Evolutionary conservation across 2,329 filamentous ascomycete genomes (phyloP).

Genomic region (Fusarium pseudoanthophilum): DNA sequence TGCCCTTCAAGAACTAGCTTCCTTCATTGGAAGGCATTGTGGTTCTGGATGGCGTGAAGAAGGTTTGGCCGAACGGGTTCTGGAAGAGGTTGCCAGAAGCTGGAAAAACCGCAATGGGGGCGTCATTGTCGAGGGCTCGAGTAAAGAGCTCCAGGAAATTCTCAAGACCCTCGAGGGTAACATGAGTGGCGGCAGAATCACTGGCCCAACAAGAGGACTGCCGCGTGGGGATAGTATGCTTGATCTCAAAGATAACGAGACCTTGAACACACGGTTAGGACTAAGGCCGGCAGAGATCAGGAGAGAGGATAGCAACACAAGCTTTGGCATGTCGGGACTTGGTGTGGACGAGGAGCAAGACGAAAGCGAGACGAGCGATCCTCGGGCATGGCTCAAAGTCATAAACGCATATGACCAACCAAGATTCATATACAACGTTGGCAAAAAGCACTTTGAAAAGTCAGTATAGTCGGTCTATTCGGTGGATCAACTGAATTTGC

Average conservation of each 20-base stretch:
- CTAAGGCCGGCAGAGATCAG: conserved; percentile 57
- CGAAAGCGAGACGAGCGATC: conserved; percentile 71
- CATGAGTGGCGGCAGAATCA: conserved; percentile 85
- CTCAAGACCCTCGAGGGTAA: conserved; percentile 85
- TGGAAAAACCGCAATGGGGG: conserved; percentile 93
- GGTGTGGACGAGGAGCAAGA: conserved; percentile 65
- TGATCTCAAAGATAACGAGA: conserved; percentile 64
- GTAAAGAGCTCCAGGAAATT: conserved; percentile 81
- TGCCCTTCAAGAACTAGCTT: conserved; percentile 83
- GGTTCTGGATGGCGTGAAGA: conserved; percentile 97
- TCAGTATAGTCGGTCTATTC: conserved; percentile 48
- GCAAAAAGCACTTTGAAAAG: conserved; percentile 92
- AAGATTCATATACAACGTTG: conserved; percentile 76
- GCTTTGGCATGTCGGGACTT: conserved; percentile 69
- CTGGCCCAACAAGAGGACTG: conserved; percentile 62
- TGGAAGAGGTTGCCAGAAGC: conserved; percentile 89
- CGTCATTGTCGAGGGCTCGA: conserved; percentile 88
- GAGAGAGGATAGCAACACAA: conserved; percentile 72
- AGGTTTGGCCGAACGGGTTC: conserved; percentile 87
- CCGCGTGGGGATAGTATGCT: conserved; percentile 70
- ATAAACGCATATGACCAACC: conserved; percentile 89
- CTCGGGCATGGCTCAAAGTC: conserved; percentile 85
- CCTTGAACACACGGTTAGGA: conserved; percentile 66
- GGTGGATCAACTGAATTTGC: conserved; percentile 3
- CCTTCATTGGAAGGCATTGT: conserved; percentile 92